Evolutionary conservation across 306 rosid species (phyloP).

Genomic region (Quercus alba): DNA sequence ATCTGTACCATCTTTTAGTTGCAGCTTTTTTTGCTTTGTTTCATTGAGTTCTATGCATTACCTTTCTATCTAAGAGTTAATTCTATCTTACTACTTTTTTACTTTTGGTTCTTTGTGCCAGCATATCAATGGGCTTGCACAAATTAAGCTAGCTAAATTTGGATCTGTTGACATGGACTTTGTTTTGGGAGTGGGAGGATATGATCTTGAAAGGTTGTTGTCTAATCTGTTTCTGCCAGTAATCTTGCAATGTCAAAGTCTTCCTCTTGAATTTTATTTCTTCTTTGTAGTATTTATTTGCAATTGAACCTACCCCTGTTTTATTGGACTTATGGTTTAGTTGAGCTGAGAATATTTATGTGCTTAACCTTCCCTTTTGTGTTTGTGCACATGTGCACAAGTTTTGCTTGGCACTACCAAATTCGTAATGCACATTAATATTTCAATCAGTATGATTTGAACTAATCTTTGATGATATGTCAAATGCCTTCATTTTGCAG

Average conservation of each 20-base stretch:
- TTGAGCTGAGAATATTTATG: neutral
- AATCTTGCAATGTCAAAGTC: neutral
- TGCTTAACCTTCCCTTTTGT: neutral
- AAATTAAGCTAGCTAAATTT: slow-evolving; percentile 69
- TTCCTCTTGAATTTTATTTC: neutral
- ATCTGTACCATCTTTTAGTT: neutral
- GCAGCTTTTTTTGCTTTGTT: slow-evolving; percentile 3
- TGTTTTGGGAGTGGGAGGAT: slow-evolving; percentile 92
- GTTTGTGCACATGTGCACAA: neutral
- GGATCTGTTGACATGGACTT: slow-evolving; percentile 90
- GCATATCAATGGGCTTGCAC: slow-evolving; percentile 91
- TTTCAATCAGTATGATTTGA: neutral
- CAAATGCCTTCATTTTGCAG: slow-evolving; percentile 41
- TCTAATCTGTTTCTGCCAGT: slow-evolving; percentile 6
- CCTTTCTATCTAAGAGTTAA: neutral
- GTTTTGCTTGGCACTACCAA: neutral
- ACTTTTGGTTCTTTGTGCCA: slow-evolving; percentile 33
- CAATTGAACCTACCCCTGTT: too few relatives aligned
- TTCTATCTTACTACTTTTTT: neutral
- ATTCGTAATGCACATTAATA: slow-evolving; percentile 2
- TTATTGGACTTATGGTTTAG: too few relatives aligned
- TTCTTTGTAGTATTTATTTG: neutral
- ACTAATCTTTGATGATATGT: slow-evolving; percentile 7
- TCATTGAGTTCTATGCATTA: neutral
- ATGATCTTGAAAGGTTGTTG: slow-evolving; percentile 79